Conservation (phyloP, 805 yeast species). For the Blastobotrys mokoenaii region DNA sequence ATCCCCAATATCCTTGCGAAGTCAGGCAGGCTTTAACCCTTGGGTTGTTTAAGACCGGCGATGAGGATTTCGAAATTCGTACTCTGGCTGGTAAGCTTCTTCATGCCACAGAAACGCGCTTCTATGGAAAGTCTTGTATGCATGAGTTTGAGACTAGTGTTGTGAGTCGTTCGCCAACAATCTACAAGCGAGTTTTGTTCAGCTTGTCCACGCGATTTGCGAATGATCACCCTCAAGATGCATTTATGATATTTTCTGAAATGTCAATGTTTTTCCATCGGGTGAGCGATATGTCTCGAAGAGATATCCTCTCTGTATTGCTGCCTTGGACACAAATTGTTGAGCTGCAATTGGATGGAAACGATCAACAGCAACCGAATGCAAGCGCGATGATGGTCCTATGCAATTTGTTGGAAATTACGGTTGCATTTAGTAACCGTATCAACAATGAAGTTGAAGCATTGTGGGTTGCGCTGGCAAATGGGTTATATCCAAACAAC, state of each 20-base stretch:
- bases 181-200: conserved; percentile 78
- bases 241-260: conserved; percentile 58
- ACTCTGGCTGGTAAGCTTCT: conserved; percentile 65
- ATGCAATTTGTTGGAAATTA: conserved; percentile 74
- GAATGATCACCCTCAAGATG: conserved; percentile 45
- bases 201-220: conserved; percentile 73
- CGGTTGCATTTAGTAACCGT: conserved; percentile 63
- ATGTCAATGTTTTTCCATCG: conserved; percentile 60
- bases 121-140: conserved; percentile 46
- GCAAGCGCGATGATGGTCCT: conserved; percentile 57
- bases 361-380: conserved; percentile 21
- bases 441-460: conserved; percentile 88
- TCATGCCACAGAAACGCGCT: conserved; percentile 51
- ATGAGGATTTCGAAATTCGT: conserved; percentile 59
- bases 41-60: conserved; percentile 72
- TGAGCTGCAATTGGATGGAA: conserved; percentile 44
- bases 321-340: conserved; percentile 91
- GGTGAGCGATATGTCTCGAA: conserved; percentile 50
- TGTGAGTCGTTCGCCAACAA: conserved; percentile 67
- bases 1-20: conserved; percentile 40
- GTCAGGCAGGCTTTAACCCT: conserved; percentile 66
- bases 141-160: conserved; percentile 60
- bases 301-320: conserved; percentile 71
- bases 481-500: conserved; percentile 58
- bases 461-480: conserved; percentile 90